These are phyloP conservation scores for Nakaseomyces sp. DNA, from an alignment of 1,139 yeast genomes.

Conservation along the genomic window DNA sequence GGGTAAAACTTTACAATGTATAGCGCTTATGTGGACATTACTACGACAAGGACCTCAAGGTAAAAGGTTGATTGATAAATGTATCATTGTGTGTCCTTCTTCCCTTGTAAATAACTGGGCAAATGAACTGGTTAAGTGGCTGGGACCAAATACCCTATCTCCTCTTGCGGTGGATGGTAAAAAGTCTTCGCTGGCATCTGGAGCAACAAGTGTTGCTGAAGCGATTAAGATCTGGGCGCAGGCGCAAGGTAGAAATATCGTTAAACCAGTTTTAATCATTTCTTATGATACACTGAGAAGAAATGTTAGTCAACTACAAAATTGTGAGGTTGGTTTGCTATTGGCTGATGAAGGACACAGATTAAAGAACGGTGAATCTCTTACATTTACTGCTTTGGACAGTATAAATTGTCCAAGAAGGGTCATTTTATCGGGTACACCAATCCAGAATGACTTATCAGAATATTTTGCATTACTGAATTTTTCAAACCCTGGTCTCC, in stretches of 20 bases:
- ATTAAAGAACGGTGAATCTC: slow-evolving; percentile 86
- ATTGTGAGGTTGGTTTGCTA: slow-evolving; percentile 78
- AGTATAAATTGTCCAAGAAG: slow-evolving; percentile 77
- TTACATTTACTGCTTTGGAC: slow-evolving; percentile 82
- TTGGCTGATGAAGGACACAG: slow-evolving; percentile 97
- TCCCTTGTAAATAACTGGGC: slow-evolving; percentile 96
- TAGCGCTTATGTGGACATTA: slow-evolving; percentile 89
- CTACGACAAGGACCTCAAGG: slow-evolving; percentile 89
- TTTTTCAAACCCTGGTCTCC: slow-evolving; percentile 89
- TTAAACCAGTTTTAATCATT: slow-evolving; percentile 88
- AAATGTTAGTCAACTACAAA: slow-evolving; percentile 67
- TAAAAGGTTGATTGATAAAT: slow-evolving; percentile 72
- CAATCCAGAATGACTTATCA: slow-evolving; percentile 91
- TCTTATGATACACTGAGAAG: slow-evolving; percentile 90
- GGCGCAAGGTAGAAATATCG: slow-evolving; percentile 81
- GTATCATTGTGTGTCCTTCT: slow-evolving; percentile 93
- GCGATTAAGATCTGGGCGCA: slow-evolving; percentile 80
- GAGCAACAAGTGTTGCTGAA: slow-evolving; percentile 47
- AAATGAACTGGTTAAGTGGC: slow-evolving; percentile 89
- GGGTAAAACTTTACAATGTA: slow-evolving; percentile 91
- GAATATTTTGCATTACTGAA: slow-evolving; percentile 87
- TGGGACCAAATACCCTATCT: slow-evolving; percentile 81
- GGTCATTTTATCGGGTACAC: slow-evolving; percentile 92
- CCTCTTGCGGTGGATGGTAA: slow-evolving; percentile 93
- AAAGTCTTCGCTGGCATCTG: slow-evolving; percentile 27